Conservation (phyloP, 2,329 filamentous ascomycete genomes). For the Monosporascus sp. region DNA sequence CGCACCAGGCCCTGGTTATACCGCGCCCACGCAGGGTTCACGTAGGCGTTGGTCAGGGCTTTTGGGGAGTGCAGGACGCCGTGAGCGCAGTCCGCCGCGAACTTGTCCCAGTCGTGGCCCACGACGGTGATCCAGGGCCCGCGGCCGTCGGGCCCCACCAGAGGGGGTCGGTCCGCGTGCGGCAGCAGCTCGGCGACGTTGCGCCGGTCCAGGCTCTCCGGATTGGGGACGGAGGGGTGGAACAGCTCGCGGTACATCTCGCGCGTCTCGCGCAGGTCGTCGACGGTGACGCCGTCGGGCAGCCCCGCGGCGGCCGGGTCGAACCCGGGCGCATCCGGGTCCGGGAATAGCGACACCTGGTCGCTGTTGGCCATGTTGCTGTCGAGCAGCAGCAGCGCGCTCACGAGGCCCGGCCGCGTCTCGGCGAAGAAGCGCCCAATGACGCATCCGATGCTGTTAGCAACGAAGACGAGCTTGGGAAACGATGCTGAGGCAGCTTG, state of each 20-base stretch:
- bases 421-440: constrained; percentile 47
- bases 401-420: constrained; percentile 37
- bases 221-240: constrained; percentile 42
- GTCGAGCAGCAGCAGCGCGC: constrained; percentile 47
- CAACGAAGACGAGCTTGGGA: constrained; percentile 39
- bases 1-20: constrained; percentile 47
- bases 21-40: constrained; percentile 46
- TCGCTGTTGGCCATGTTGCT: constrained; percentile 53
- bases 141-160: constrained; percentile 28
- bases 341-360: constrained; percentile 48
- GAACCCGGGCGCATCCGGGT: constrained; percentile 44
- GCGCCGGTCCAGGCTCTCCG: constrained; percentile 43
- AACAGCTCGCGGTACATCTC: constrained; percentile 35
- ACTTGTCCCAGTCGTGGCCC: constrained; percentile 47
- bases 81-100: constrained; percentile 39
- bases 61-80: constrained; percentile 25
- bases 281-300: constrained; percentile 31
- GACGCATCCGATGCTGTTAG: constrained; percentile 48
- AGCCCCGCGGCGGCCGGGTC: constrained; percentile 27
- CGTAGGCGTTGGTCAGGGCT: constrained; percentile 40
- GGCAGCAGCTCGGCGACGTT: constrained; percentile 39
- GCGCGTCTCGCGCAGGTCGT: constrained; percentile 28
- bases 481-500: constrained; percentile 1
- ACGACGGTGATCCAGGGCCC: constrained; percentile 42
- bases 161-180: constrained; percentile 31